These are phyloP conservation scores for Suillus sp. DNA, from an alignment of 768 basidiomycete species.

Conservation along the genomic window DNA sequence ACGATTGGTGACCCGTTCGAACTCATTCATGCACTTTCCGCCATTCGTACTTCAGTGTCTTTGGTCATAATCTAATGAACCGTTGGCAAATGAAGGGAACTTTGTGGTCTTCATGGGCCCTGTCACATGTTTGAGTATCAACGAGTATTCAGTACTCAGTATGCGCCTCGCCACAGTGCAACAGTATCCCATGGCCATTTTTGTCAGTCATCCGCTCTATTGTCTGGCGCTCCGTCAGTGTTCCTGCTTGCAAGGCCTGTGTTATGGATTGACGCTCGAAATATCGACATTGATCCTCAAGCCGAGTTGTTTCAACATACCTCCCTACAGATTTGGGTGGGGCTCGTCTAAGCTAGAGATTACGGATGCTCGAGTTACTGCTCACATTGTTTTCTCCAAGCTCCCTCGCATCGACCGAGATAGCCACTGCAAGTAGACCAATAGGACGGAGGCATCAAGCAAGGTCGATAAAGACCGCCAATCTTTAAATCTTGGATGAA, in stretches of 20 bases:
- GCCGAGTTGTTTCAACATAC: neutral
- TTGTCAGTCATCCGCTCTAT: neutral
- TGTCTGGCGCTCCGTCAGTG: neutral
- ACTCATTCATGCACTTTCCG: too few species aligned
- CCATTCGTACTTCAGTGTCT: neutral
- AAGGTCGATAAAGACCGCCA: neutral
- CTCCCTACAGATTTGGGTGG: neutral
- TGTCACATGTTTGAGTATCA: neutral
- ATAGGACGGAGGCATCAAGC: neutral
- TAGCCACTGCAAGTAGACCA: neutral
- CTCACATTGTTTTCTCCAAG: neutral
- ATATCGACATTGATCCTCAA: neutral
- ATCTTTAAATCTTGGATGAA: neutral
- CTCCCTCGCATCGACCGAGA: neutral
- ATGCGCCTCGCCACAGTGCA: neutral
- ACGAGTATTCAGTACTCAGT: neutral
- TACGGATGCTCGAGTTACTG: neutral
- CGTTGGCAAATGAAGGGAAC: neutral
- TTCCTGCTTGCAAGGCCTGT: neutral
- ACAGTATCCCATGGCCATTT: neutral
- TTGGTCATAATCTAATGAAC: neutral
- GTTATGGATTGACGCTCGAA: neutral
- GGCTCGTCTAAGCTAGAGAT: neutral
- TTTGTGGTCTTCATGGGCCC: neutral
- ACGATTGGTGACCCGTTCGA: too few species aligned